Conservation (phyloP, 371 early-diverging fungal genomes). For the Haplosporangium sp. region DNA sequence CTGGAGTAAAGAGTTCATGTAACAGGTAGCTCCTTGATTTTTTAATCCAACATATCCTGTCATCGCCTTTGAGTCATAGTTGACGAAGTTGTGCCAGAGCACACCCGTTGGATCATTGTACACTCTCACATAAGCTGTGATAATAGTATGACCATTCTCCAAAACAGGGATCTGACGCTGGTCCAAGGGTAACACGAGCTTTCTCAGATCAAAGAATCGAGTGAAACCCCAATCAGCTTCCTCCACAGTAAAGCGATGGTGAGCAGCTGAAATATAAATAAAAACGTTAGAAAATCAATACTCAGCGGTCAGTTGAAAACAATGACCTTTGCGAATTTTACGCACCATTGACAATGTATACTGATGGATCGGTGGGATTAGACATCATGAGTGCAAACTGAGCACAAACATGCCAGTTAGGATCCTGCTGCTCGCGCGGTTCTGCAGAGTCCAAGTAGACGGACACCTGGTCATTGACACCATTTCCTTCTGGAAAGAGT, state of each 20-base stretch:
- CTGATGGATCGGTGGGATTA: conserved; percentile 78
- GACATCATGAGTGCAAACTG: conserved; percentile 86
- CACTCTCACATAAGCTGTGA: conserved; percentile 85
- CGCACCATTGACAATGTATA: conserved; percentile 49
- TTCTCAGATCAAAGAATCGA: conserved; percentile 72
- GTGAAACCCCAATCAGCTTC: conserved; percentile 98
- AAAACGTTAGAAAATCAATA: not conserved
- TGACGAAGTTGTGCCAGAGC: conserved; percentile 91
- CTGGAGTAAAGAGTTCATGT: conserved; percentile 99
- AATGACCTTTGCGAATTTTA: not conserved
- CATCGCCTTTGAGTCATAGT: conserved; percentile 89
- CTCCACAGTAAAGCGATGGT: conserved; percentile 85
- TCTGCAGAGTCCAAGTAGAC: conserved; percentile 89
- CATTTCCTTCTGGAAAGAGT: conserved; percentile 93
- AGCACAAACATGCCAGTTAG: conserved; percentile 89
- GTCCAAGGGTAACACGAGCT: conserved; percentile 60
- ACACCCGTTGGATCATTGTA: conserved; percentile 92
- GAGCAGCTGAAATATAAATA: conserved; percentile 65
- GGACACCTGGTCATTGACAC: conserved; percentile 73
- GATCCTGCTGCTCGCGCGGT: conserved; percentile 59
- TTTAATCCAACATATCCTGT: conserved; percentile 96
- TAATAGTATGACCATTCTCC: conserved; percentile 73
- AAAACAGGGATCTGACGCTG: conserved; percentile 69
- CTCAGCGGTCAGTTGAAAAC: not conserved
- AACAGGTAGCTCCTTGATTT: conserved; percentile 99